Percentiles rank a stretch among this genome's conserved stretches.
Conservation (phyloP, 345 rosid genomes). For the Populus nigra region DNA sequence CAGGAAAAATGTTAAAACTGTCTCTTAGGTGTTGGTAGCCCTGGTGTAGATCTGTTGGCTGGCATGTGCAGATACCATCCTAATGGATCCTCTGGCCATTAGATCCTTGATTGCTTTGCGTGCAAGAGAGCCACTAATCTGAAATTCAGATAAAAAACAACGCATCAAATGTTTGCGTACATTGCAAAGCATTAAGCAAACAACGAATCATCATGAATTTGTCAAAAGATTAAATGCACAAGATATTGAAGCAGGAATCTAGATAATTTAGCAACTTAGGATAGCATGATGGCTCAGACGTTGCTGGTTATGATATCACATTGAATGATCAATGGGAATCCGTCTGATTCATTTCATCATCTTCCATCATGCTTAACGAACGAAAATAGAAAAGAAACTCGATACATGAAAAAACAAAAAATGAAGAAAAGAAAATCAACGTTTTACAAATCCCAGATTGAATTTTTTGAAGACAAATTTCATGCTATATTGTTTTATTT, state of each 20-base stretch:
- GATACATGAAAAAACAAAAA: neutral
- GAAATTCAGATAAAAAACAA: neutral
- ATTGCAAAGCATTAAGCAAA: neutral
- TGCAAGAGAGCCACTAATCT: constrained; percentile 65
- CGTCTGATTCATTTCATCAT: constrained; percentile 12
- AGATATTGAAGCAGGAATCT: neutral
- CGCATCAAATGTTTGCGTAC: neutral
- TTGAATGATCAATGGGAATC: constrained; percentile 13
- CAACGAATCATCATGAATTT: neutral
- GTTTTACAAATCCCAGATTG: too few relatives aligned
- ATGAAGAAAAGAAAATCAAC: neutral
- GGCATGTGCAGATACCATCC: constrained; percentile 63
- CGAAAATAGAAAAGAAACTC: neutral
- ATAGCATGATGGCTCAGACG: constrained; percentile 9
- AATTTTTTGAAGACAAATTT: neutral
- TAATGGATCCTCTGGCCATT: constrained; percentile 64
- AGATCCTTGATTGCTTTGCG: constrained; percentile 64
- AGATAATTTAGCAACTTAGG: neutral
- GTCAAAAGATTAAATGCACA: neutral
- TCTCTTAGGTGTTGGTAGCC: constrained; percentile 58
- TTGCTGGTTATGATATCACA: constrained; percentile 8
- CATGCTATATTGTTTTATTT: neutral
- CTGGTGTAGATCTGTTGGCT: constrained; percentile 80
- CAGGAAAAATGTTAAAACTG: neutral
- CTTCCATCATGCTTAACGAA: neutral